Evolutionary conservation across 768 basidiomycete species (phyloP), one percentile per base, ranked within the genome.

Genomic region (Chalciporus piperatus): DNA sequence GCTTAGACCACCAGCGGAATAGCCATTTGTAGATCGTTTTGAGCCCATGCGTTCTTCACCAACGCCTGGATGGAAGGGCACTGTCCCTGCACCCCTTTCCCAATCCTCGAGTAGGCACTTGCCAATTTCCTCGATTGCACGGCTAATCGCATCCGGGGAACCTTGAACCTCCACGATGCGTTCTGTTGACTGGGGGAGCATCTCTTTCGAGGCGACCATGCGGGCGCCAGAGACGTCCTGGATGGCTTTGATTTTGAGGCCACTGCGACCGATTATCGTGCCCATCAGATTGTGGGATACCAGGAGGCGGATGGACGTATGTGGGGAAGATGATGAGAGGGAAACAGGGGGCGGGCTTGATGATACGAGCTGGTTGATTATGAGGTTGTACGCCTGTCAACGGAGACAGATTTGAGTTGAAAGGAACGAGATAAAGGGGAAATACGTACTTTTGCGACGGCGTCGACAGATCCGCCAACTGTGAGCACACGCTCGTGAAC

Each of bases 201-300:
- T 98, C 66, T 98, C 97, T 72, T 98, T 98, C 55, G 92, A 91
- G 40, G 97, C 97, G 50, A 98, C 89, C 95, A 99, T 99, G 50
- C 97, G 89, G 17, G 93, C 94, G 45, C 94, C 93, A 35, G 96
- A 96, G 42, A 80, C 75, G 70, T 98, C 96, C 69, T 99, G 97
- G 68, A 99, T 98, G 65, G 93, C 90, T 76, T 98, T 98, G 72
- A 99, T 98, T 83, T 97, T 98, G 70, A 92, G 84, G 61, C 97
- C 97, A 48, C 76, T 88, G 58, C 95, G 88, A 61, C 97, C 97
- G 63, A 98, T 98, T 75, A 99, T 89, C 54, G 92, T 94, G 47
- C 97, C 97, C 97, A 99, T 99, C 59, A 99, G 80, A 73, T 98
- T 96, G 77, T 99, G 97, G 41, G 94, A 96, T 76, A 99, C 94